Conservation (phyloP, 306 rosid species). For the Sophora flavescens region DNA sequence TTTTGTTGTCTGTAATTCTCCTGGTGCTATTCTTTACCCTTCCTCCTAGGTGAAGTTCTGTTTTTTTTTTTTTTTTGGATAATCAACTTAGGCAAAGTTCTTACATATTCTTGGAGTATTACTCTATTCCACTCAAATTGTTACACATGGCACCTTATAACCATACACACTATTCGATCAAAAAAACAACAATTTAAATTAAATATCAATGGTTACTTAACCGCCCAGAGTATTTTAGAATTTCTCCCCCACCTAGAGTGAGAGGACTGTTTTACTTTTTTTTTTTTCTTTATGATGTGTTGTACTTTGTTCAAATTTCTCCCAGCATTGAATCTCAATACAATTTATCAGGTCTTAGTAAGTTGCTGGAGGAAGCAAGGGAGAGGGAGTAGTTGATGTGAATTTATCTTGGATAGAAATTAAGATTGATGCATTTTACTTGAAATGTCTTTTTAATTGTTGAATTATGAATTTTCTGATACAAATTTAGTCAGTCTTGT, state of each 20-base stretch:
- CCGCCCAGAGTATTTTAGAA: neutral
- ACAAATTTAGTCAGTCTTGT: conserved; percentile 16
- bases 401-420: conserved; percentile 9
- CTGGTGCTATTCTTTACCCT: neutral
- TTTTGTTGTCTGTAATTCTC: neutral
- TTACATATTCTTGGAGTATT: too few relatives aligned
- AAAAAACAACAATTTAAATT: too few relatives aligned
- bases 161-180: too few relatives aligned
- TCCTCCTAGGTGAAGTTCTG: too few relatives aligned
- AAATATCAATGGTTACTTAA: too few relatives aligned
- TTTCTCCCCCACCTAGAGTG: too few relatives aligned
- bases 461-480: neutral
- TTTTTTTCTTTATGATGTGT: neutral
- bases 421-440: neutral
- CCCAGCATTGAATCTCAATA: neutral
- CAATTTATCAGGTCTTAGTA: conserved; percentile 2
- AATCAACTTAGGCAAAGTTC: too few relatives aligned
- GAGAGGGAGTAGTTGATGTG: neutral
- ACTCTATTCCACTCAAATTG: too few relatives aligned
- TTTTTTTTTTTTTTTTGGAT: too few relatives aligned
- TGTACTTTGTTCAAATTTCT: neutral
- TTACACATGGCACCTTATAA: too few relatives aligned
- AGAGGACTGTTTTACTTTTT: too few relatives aligned
- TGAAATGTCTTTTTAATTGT: conserved; percentile 7
- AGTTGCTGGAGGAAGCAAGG: neutral